Base-by-base conservation (phyloP, 2,329 filamentous ascomycete genomes). In the Alternaria sp. region DNA sequence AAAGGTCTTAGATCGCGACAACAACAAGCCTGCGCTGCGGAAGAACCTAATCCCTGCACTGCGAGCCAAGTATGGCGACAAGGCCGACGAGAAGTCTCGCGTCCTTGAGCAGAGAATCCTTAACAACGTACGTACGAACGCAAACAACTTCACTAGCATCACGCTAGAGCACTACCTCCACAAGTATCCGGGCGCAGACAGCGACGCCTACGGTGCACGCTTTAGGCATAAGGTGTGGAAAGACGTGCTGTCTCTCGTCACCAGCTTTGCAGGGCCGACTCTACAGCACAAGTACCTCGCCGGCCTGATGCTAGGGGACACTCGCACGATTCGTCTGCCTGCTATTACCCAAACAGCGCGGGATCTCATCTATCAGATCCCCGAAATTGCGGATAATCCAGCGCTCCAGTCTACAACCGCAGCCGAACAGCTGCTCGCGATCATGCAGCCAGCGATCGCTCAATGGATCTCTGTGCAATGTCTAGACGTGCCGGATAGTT, bases 221-320 rank as follows among this genome's bases (percentile, higher is more conserved):
- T 59, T 59, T 49, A 44, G 46, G 57, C 43, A 59, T 39, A 32
- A 48, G 26, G 49, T 54, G 43, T 59, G 14, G 57, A 51, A 34
- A 48, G 28, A 39, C 12, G 30, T 59, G 26, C 43, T 59, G 34
- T 54, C 44, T 54, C 46, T 59, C 18, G 18, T 30, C 28, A 26
- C 36, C 22, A 18, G 36, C 42, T 56, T 56, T 49, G 30, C 32
- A 30, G 43, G 32, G 28, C 53, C 18, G 16, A 47, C 30, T 49
- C 57, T 59, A 59, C 34, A 54, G 22, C 34, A 59, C 22, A 54
- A 49, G 43, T 48, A 51, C 43, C 48, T 59, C 20, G 30, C 41
- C 11, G 20, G 49, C 42, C 42, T 41, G 16, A 16, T 52, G 3
- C n/a, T 41, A 58, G 41, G 41, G 34, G 48, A 53, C 28, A 53